Base-by-base conservation (phyloP, 805 yeast genomes). In the Ogataea thermomethanolica region DNA sequence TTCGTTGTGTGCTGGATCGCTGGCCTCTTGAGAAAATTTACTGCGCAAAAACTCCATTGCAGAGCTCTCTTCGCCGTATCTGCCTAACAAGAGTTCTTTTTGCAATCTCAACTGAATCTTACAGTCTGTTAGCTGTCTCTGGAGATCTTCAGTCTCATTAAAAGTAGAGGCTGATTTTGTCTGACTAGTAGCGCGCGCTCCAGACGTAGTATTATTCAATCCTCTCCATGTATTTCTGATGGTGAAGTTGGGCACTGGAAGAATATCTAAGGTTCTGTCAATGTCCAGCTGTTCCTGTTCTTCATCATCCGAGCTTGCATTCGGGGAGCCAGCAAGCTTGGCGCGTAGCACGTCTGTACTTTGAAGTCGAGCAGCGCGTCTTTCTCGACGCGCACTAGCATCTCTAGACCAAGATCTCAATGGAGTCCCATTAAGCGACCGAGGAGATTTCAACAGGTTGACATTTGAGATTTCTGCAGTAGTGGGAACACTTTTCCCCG, bases 91-190 rank as follows among this genome's bases (percentile, higher is more conserved):
- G 21, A 64, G 46, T 32, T 61, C 65, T 24, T 53, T 51, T 26
- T 61, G 61, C 26, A 65, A 37, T 31, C 55, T 50, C 20, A 65
- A 35, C 39, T 65, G 67, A 20, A 65, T 54, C 43, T 56, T 61
- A 40, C 61, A 62, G 41, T 64, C 59, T 1, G 60, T 62, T 12
- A 63, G 46, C 26, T 63, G 59, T 37, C 55, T 57, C 25, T 59
- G 56, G 17, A 65, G 37, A 5, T 40, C 45, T 23, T 53, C 60
- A 7, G 59, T 42, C 20, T 62, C 64, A 11, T 45, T 40, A 14
- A 37, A 41, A 3, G 29, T 42, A 2, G 44, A 41, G 4, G 44
- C 46, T 5, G 55, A 50, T 21, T 33, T 46, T 6, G 35, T 5
- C n/a, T 13, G 25, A 13, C 24, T 10, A 17, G 29, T 20, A 3